phyloP scores from a whole-genome alignment of 177 flowering plant species.

The Vitis hybrid region DNA sequence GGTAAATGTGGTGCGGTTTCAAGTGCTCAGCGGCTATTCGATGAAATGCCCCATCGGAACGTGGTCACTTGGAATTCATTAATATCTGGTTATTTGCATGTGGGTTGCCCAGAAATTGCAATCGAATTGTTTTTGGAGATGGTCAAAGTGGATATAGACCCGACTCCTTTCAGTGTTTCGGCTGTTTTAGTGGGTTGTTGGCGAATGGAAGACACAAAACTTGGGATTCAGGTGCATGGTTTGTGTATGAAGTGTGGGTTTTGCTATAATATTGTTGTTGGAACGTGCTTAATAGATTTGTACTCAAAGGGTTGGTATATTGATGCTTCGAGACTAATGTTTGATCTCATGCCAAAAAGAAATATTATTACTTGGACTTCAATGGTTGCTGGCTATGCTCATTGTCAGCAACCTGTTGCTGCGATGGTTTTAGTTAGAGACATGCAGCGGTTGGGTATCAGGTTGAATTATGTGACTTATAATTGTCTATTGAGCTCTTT shows the following conservation, averaged over 20 bases:
- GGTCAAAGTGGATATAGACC: constrained; percentile 23
- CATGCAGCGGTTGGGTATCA: constrained; percentile 34
- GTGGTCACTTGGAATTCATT: constrained; percentile 47
- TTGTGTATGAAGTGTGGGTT: constrained; percentile 31
- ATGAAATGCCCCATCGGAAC: constrained; percentile 41
- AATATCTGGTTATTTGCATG: constrained; percentile 30
- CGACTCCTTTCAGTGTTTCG: constrained; percentile 28
- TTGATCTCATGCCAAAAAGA: constrained; percentile 32
- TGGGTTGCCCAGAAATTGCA: constrained; percentile 13
- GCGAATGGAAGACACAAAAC: constrained; percentile 16
- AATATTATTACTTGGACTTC: constrained; percentile 48
- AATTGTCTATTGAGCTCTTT: constrained; percentile 49
- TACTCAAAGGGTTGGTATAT: constrained; percentile 27
- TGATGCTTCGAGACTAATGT: constrained; percentile 29
- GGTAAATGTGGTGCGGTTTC: constrained; percentile 23
- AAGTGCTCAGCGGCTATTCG: constrained; percentile 30
- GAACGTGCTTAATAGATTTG: constrained; percentile 38
- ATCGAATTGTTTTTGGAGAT: constrained; percentile 26
- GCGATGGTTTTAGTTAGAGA: constrained; percentile 31
- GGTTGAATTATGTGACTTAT: constrained; percentile 40
- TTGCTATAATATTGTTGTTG: constrained; percentile 35
- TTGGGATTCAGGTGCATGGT: constrained; percentile 40
- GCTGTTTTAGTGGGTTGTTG: constrained; percentile 27
- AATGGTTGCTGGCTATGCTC: constrained; percentile 39
- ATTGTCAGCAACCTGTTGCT: constrained; percentile 28